phyloP scores from a whole-genome alignment of 2,329 filamentous ascomycete genomes.

The Sarocladium brachiariae region DNA sequence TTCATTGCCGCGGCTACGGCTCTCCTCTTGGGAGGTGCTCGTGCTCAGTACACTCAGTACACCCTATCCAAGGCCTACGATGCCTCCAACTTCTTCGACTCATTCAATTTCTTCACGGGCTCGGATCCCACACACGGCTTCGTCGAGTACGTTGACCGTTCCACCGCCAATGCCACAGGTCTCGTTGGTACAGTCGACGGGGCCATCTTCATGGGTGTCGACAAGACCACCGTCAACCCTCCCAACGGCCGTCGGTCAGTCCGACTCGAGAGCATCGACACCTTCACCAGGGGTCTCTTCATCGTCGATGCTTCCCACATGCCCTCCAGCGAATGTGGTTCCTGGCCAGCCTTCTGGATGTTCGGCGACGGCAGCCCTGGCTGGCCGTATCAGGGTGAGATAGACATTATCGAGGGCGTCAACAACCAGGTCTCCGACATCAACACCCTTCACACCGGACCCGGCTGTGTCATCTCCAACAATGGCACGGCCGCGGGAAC shows the following conservation, averaged over 20 bases:
- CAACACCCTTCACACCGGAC: slow-evolving; percentile 61
- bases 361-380: slow-evolving; percentile 44
- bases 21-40: slow-evolving; percentile 20
- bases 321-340: slow-evolving; percentile 64
- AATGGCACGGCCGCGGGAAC: slow-evolving; percentile 39
- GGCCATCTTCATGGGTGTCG: slow-evolving; percentile 63
- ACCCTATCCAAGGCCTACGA: slow-evolving; percentile 41
- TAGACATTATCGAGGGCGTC: slow-evolving; percentile 76
- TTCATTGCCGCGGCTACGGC: slow-evolving; percentile 22
- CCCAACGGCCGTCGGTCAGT: slow-evolving; percentile 60
- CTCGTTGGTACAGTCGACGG: slow-evolving; percentile 51
- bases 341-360: slow-evolving; percentile 69
- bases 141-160: slow-evolving; percentile 58
- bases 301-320: slow-evolving; percentile 70
- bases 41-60: slow-evolving; percentile 38
- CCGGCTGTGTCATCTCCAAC: slow-evolving; percentile 51
- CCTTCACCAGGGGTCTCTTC: slow-evolving; percentile 64
- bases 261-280: slow-evolving; percentile 58
- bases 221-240: slow-evolving; percentile 50
- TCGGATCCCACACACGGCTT: slow-evolving; percentile 69
- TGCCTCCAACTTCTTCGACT: slow-evolving; percentile 47
- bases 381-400: slow-evolving; percentile 67
- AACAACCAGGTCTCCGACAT: slow-evolving; percentile 53
- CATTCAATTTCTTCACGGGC: slow-evolving; percentile 48
- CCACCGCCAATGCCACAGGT: slow-evolving; percentile 48